Base-by-base conservation (phyloP, 768 basidiomycete genomes). In the Leccinum rimulosum region DNA sequence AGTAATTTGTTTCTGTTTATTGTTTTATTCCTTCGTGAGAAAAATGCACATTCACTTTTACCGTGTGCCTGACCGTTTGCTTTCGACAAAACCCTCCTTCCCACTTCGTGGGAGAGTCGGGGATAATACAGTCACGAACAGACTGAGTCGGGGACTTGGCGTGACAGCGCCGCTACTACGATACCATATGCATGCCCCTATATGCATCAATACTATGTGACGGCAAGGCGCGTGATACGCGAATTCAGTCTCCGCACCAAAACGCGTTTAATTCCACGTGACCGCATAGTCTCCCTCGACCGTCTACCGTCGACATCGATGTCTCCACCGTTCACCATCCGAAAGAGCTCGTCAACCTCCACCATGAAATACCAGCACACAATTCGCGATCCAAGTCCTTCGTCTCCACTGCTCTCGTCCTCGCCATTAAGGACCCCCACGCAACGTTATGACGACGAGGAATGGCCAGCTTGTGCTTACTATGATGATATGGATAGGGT, bases 191-290 rank as follows among this genome's bases (percentile, higher is more conserved):
- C 22, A 25, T 27, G 35, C 35, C 35, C 35, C 35, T 22, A 22
- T 14, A 15, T 36, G 36, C 5, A 36, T 35, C 8, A 35, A 22
- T 22, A 22, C 22, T 22, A 22, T 25, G 25, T 25, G 25, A 67
- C 66, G 66, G 55, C 66, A 62, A 35, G 25, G 40, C 66, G 43
- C 66, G 66, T 15, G 31, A 56, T 58, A 53, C 38, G 6, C 38
- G 33, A 40, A 15, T 72, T 72, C 12, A 61, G 60, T 69, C 71
- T 73, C 71, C 71, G 71, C 67, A 17, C 57, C 52, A 74, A 73
- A 74, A 68, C 71, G 71, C 73, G 72, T 74, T 73, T 60, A 73
- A 22, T 25, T 1, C 38, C 73, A 74, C 72, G 71, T 73, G 72
- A 73, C 64, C 60, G 59, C 68, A 73, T 55, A 56, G 40, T 43